These are phyloP conservation scores for Phialophora chinensis DNA, from an alignment of 2,329 filamentous ascomycete genomes.

Conservation along the genomic window DNA sequence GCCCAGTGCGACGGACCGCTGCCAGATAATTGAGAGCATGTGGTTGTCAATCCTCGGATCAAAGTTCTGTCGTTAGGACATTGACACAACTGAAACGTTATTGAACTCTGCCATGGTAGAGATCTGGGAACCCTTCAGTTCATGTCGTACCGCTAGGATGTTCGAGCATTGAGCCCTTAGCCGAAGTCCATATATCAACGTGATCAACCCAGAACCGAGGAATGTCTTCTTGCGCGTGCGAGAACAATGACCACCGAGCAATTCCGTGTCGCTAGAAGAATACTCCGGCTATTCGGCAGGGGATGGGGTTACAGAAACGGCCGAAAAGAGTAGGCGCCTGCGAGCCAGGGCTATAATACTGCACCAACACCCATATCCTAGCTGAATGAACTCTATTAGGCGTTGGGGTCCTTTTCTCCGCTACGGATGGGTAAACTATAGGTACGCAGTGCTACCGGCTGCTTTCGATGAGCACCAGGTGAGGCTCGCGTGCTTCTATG, in stretches of 20 bases:
- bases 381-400: not conserved
- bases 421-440: not conserved
- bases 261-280: not conserved
- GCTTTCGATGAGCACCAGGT: not conserved
- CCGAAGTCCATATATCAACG: too few relatives aligned
- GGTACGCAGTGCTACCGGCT: not conserved
- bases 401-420: not conserved
- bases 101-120: not conserved
- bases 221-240: not conserved
- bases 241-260: not conserved
- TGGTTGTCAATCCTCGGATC: not conserved
- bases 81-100: not conserved
- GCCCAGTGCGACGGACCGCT: not conserved
- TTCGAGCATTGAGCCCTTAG: too few relatives aligned
- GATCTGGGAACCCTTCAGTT: not conserved
- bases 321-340: not conserved
- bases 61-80: not conserved
- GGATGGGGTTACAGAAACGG: not conserved
- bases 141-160: not conserved
- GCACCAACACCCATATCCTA: not conserved
- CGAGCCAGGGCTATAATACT: too few relatives aligned
- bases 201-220: not conserved
- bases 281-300: not conserved
- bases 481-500: not conserved
- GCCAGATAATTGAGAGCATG: not conserved